Conservation (phyloP, 345 rosid genomes). For the Odontarrhena argentea region DNA sequence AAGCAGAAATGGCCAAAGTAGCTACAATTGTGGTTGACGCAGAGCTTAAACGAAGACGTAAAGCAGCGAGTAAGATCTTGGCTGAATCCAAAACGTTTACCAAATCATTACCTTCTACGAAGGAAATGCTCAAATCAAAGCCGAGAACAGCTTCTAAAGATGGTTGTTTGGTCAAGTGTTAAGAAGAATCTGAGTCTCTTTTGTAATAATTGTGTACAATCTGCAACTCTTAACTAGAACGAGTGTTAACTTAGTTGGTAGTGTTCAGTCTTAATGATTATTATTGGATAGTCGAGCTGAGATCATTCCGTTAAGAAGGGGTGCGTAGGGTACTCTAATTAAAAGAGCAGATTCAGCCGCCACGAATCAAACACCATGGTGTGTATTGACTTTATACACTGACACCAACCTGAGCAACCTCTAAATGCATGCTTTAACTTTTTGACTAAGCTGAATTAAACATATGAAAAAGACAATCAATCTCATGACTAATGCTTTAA, state of each 20-base stretch:
- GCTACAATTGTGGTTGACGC: slow-evolving; percentile 78
- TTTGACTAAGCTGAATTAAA: no score
- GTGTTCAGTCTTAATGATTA: slow-evolving; percentile 25
- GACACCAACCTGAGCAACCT: no score
- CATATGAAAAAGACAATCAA: no score
- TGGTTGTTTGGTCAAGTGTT: slow-evolving; percentile 55
- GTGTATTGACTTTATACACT: no score
- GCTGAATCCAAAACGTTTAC: slow-evolving; percentile 61
- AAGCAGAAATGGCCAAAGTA: slow-evolving; percentile 88
- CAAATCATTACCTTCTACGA: slow-evolving; percentile 52
- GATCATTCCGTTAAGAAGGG: no score
- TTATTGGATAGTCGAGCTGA: no score
- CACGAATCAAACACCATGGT: no score
- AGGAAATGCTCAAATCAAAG: slow-evolving; percentile 59
- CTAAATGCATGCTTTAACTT: no score
- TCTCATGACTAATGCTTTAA: no score
- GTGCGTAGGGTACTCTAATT: no score
- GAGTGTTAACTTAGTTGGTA: slow-evolving; percentile 46
- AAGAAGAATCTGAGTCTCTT: slow-evolving; percentile 49
- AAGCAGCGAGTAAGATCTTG: slow-evolving; percentile 67
- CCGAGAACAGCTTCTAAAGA: slow-evolving; percentile 50
- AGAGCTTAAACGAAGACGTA: slow-evolving; percentile 79
- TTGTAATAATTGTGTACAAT: slow-evolving; percentile 13
- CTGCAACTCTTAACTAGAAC: slow-evolving; percentile 1
- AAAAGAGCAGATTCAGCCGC: no score